phyloP scores from a whole-genome alignment of 179 eudicot genomes.

The Heliamphora pulchella region DNA sequence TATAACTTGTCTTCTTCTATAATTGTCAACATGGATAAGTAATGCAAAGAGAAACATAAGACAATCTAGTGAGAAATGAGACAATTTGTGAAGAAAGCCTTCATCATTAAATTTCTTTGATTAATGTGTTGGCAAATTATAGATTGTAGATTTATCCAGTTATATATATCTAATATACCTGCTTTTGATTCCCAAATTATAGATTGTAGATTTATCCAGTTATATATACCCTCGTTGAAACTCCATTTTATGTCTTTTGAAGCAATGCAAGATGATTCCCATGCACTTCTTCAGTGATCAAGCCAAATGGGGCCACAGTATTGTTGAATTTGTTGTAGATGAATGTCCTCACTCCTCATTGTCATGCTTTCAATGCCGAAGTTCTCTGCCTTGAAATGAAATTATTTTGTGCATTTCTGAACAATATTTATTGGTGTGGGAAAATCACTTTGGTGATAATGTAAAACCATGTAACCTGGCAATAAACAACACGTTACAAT shows the following conservation, averaged over 20 bases:
- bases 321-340: not conserved
- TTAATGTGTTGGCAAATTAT: too few relatives aligned
- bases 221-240: not conserved
- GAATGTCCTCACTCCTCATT: not conserved
- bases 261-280: not conserved
- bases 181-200: too few relatives aligned
- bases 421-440: not conserved
- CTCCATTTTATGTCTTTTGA: not conserved
- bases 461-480: not conserved
- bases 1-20: too few relatives aligned
- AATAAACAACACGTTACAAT: not conserved
- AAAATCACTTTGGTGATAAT: not conserved
- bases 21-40: too few relatives aligned
- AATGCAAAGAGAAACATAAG: too few relatives aligned
- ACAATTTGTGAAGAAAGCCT: too few relatives aligned
- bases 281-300: not conserved
- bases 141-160: too few relatives aligned
- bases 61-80: too few relatives aligned
- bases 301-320: not conserved
- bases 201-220: too few relatives aligned
- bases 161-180: too few relatives aligned
- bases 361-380: not conserved
- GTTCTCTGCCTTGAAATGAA: not conserved
- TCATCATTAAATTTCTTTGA: too few relatives aligned
- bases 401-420: not conserved